Conservation (phyloP, 139 green algal species). For the Coelastrella sp. region DNA sequence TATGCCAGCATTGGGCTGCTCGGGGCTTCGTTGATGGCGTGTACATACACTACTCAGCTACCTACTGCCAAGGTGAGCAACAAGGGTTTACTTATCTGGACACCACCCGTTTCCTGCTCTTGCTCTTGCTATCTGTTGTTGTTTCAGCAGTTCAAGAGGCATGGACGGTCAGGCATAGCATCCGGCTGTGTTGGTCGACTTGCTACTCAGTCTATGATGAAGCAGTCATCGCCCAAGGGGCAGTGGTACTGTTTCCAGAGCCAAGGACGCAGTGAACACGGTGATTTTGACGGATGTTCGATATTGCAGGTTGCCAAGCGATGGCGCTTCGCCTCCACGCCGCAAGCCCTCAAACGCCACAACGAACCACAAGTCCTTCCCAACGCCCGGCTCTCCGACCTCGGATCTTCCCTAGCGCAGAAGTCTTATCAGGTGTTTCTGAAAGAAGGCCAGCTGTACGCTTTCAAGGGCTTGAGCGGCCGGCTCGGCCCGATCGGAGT, state of each 20-base stretch:
- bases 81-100: background rate
- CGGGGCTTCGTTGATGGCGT: constrained; percentile 89
- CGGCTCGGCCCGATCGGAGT: constrained; percentile 96
- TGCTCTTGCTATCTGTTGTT: too few relatives aligned
- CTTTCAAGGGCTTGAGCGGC: constrained; percentile 96
- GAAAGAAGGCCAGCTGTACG: constrained; percentile 88
- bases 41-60: constrained; percentile 91
- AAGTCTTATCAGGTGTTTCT: constrained; percentile 94
- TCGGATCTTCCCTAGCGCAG: constrained; percentile 69
- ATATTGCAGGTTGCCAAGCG: constrained; percentile 69
- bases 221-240: too few relatives aligned
- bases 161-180: too few relatives aligned
- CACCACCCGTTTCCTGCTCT: too few relatives aligned
- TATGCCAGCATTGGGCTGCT: constrained; percentile 86
- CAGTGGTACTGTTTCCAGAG: too few relatives aligned
- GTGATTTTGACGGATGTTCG: background rate
- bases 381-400: constrained; percentile 72
- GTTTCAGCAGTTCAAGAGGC: too few relatives aligned
- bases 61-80: constrained; percentile 83
- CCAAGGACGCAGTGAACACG: background rate
- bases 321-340: constrained; percentile 74
- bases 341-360: constrained; percentile 51
- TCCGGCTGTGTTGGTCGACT: too few relatives aligned
- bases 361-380: constrained; percentile 74
- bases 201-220: too few relatives aligned